Evolutionary conservation across 805 yeast genomes (phyloP), one percentile per base, ranked within the genome.

Genomic region (Saccharomycopsis sp.): DNA sequence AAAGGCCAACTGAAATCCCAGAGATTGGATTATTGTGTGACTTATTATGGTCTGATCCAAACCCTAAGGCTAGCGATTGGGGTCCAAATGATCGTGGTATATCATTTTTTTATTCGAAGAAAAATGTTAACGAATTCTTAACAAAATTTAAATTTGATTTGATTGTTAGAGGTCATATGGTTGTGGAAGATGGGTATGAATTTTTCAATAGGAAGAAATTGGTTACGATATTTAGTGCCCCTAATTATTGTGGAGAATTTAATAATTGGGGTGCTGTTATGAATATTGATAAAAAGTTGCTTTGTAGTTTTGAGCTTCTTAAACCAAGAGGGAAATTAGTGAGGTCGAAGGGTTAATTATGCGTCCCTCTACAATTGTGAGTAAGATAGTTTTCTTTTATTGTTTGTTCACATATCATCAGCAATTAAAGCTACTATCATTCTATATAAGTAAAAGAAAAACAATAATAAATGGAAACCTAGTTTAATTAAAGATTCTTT

Each of bases 301-400:
- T 93, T 46, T 90, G 98, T 63, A 82, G 93, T 51, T 90, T 90
- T 63, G 98, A 90, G 62, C 72, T 90, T 44, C 70, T 90, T 48
- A 96, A 93, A 64, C 98, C 98, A 6, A 70, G 93, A 55, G 97
- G 90, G n/a, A n/a, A n/a, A n/a, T n/a, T n/a, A n/a, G n/a, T n/a
- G n/a, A n/a, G n/a, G n/a, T n/a, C n/a, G 37, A 29, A 27, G 38
- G 13, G 2, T 22, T 31, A 16, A 33, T 16, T 20, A 16, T 4
- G 20, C 8, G 8, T 39, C 16, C 16, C 37, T 13, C 14, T n/a
- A n/a, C n/a, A n/a, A 31, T 7, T 20, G 35, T 14, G 17, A 31
- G 14, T 20, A 13, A 6, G 35, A 20, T 27, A 27, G 31, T 27
- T 27, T n/a, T 27, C n/a, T 11, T n/a, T 11, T 11, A 27, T n/a